Conservation (phyloP, 2,329 filamentous ascomycete species). For the Blastomyces silverae region DNA sequence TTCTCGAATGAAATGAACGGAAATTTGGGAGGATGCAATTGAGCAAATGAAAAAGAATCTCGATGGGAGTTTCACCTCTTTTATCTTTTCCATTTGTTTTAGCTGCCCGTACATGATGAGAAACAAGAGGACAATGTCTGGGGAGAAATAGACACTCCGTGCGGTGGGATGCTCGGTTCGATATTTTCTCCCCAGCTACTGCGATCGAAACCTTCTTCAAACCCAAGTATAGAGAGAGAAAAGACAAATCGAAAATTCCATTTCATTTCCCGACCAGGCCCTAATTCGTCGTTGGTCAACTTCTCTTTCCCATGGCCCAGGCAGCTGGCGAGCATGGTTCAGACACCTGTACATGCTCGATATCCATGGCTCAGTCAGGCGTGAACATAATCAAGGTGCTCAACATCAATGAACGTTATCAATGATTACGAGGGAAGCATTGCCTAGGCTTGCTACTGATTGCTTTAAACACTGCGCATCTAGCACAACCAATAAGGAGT, state of each 20-base stretch:
- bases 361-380: neutral
- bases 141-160: neutral
- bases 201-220: constrained; percentile 10
- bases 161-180: neutral
- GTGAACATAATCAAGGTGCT: neutral
- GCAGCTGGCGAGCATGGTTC: neutral
- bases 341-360: neutral
- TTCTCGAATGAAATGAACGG: constrained; percentile 18
- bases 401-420: neutral
- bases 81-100: neutral
- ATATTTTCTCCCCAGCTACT: neutral
- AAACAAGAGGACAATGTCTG: neutral
- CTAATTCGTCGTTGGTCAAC: neutral
- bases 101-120: neutral
- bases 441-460: neutral
- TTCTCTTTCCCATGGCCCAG: neutral
- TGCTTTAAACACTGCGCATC: neutral
- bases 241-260: constrained; percentile 14
- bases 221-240: neutral
- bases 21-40: constrained; percentile 17
- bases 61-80: neutral
- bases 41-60: constrained; percentile 6
- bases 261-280: constrained; percentile 9
- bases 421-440: neutral
- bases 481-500: neutral